Percentiles rank a stretch among this genome's conserved stretches.
Evolutionary conservation across 177 flowering plant genomes (phyloP).

Genomic region (Vitis hybrid): DNA sequence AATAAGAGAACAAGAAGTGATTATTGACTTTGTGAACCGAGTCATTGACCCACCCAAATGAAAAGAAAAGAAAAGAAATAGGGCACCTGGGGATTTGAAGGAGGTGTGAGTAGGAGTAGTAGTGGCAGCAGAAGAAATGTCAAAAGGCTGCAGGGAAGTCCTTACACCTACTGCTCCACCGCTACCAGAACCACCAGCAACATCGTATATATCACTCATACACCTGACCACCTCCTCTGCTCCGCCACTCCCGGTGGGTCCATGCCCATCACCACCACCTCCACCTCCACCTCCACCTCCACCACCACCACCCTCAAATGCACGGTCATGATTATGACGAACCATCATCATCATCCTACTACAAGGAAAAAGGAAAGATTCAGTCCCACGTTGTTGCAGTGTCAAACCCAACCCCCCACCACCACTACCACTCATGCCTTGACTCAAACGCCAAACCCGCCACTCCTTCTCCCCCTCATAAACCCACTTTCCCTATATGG

Average conservation of each 20-base stretch:
- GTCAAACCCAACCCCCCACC: too few relatives aligned
- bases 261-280: constrained; percentile 13
- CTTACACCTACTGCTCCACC: constrained; percentile 5
- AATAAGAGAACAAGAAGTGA: too few relatives aligned
- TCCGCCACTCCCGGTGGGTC: neutral
- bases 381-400: too few relatives aligned
- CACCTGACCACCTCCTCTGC: constrained; percentile 13
- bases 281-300: neutral
- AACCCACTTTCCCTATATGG: constrained; percentile 13
- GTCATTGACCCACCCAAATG: constrained; percentile 2
- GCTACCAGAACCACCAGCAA: constrained; percentile 1
- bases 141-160: constrained; percentile 32
- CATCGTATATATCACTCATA: constrained; percentile 12
- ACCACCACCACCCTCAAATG: neutral
- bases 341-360: too few relatives aligned
- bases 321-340: too few relatives aligned
- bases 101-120: constrained; percentile 3
- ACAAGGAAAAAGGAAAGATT: too few relatives aligned
- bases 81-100: constrained; percentile 36
- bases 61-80: constrained; percentile 1
- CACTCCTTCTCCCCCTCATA: neutral
- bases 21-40: too few relatives aligned
- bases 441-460: constrained; percentile 14
- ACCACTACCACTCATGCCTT: constrained; percentile 16
- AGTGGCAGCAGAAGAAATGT: constrained; percentile 13